Evolutionary conservation across 352 stramenopile genomes (phyloP), one percentile per base, ranked within the genome.

Genomic region (Peronospora tabacina): DNA sequence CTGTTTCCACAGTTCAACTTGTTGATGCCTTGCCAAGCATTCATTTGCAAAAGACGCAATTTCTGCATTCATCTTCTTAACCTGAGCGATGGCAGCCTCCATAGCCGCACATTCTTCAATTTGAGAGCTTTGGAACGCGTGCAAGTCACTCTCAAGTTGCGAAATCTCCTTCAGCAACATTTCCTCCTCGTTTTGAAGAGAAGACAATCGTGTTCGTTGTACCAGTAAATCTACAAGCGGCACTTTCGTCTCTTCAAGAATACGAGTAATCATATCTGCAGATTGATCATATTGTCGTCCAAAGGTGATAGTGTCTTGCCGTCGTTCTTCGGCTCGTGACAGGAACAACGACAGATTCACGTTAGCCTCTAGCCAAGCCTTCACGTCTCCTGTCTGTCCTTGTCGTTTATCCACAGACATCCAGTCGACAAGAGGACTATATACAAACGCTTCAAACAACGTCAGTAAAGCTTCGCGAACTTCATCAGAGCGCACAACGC

Each of bases 331-430:
- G 7, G 80, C 78, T 3, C 82, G 65, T 8, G 80, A 91, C 17
- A 88, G 56, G 32, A 94, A 94, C 24, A 94, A 50, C n/a, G 82
- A 90, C 10, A 94, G 57, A 15, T 91, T 90, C 37, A 94, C 81
- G 29, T 90, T 89, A 35, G 83, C 76, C 47, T 91, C 82, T 19
- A 94, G 61, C 0, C 82, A 76, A 24, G 79, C 67, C 48, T 89
- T 89, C 22, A 77, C 59, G 29, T 82, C 71, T 30, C 58, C 65
- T 13, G 56, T 63, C 13, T 52, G 44, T 15, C 63, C 61, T 24
- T 61, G 65, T 28, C 65, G 53, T 32, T 57, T 71, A 26, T 77
- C 70, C 7, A 74, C 72, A 13, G 47, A 44, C 24, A 69, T 71
- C 84, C 85, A 95, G 40, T 95, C 79, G 5, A 79, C 65, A 2